These are phyloP conservation scores for Fusarium nanum DNA, from an alignment of 2,329 filamentous ascomycete species.

Conservation along the genomic window DNA sequence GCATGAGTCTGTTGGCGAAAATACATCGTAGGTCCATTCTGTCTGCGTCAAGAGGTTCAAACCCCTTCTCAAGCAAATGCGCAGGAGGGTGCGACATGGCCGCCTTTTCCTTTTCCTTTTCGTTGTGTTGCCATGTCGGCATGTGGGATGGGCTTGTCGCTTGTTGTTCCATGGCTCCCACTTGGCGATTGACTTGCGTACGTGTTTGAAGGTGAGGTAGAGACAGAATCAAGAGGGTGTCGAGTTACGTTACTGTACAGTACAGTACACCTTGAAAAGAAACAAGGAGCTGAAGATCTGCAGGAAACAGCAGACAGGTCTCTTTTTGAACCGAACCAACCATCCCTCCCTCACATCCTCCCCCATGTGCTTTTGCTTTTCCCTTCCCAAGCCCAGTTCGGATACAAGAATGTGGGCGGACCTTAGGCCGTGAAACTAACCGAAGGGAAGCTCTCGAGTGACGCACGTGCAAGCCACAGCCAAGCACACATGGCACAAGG, in stretches of 20 bases:
- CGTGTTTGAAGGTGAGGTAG: not conserved
- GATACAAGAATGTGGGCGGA: constrained; percentile 4
- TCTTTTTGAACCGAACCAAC: constrained; percentile 18
- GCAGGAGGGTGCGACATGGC: not conserved
- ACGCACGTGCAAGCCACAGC: constrained; percentile 32
- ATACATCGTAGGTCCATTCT: constrained; percentile 4
- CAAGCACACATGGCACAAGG: constrained; percentile 29
- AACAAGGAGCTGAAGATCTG: not conserved
- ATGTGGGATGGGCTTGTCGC: constrained; percentile 18
- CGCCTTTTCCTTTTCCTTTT: constrained; percentile 14
- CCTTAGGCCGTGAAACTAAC: not conserved
- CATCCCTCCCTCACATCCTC: not conserved
- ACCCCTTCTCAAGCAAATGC: not conserved
- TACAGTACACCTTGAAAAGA: not conserved
- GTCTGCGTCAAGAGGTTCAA: not conserved
- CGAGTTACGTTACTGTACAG: not conserved
- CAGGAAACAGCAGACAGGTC: constrained; percentile 7
- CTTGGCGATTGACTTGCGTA: constrained; percentile 5
- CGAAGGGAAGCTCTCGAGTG: not conserved
- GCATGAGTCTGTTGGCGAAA: constrained; percentile 16
- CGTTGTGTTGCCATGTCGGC: constrained; percentile 15
- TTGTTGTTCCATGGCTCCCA: constrained; percentile 20
- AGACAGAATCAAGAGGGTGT: not conserved
- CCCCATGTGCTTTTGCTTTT: not conserved
- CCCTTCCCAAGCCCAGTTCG: not conserved